phyloP scores from a whole-genome alignment of 192 early-diverging fungal species.

The Rhizoclosmatium globosum region DNA sequence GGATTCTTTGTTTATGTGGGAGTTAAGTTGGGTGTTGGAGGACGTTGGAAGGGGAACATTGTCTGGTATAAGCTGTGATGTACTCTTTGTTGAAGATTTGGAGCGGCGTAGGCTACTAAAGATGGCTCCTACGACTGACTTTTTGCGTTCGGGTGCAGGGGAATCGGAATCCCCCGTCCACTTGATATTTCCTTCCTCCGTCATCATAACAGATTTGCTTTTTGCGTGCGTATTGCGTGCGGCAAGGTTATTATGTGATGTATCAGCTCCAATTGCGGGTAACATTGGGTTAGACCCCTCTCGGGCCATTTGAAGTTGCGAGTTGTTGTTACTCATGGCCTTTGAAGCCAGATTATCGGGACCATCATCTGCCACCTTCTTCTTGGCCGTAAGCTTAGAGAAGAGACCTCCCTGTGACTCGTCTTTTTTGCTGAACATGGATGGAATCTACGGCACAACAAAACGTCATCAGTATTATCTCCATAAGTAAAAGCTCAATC shows the following conservation, averaged over 20 bases:
- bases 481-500: no score
- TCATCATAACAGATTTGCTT: conserved; percentile 6
- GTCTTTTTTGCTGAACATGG: neutral
- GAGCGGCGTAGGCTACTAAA: conserved; percentile 11
- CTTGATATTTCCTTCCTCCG: conserved; percentile 11
- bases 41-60: neutral
- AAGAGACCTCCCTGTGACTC: neutral
- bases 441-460: no score
- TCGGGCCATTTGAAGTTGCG: neutral
- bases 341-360: neutral
- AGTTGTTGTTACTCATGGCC: neutral
- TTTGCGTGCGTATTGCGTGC: neutral
- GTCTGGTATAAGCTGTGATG: neutral
- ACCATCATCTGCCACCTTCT: neutral
- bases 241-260: neutral
- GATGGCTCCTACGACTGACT: conserved; percentile 15
- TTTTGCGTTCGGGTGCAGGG: neutral
- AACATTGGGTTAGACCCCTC: neutral
- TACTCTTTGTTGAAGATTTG: conserved; percentile 9
- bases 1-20: neutral
- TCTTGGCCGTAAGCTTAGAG: neutral
- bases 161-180: neutral
- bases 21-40: neutral
- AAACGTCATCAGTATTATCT: no score
- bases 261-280: neutral